Conservation (phyloP, 202 grass and related monocot genomes). For the Panicum virgatum region DNA sequence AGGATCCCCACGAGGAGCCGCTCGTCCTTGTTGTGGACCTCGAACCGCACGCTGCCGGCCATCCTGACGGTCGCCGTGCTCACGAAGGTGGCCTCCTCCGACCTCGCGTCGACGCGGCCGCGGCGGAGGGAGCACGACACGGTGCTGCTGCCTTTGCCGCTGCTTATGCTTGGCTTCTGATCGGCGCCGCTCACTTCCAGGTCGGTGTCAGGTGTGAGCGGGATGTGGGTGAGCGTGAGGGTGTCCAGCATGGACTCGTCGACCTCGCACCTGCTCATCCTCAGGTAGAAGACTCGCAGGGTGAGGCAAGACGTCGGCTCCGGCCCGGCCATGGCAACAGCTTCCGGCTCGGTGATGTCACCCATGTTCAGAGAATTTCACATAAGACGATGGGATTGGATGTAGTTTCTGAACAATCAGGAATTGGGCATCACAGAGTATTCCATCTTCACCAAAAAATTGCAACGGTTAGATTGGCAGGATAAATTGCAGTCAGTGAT, state of each 20-base stretch:
- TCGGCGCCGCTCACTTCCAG: slow-evolving; percentile 44
- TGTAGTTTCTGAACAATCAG: slow-evolving; percentile 1
- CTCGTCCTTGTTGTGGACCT: slow-evolving; percentile 50
- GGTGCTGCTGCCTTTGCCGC: background rate
- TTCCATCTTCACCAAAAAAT: slow-evolving; percentile 18
- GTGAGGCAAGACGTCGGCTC: slow-evolving; percentile 49
- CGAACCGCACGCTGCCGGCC: slow-evolving; percentile 65
- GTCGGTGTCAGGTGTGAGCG: slow-evolving; percentile 58
- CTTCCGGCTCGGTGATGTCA: slow-evolving; percentile 26
- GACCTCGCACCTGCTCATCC: slow-evolving; percentile 57
- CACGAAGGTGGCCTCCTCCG: slow-evolving; percentile 65
- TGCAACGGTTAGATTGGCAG: background rate
- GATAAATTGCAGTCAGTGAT: background rate
- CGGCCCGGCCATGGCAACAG: slow-evolving; percentile 1
- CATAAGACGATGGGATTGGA: background rate
- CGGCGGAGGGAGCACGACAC: slow-evolving; percentile 51
- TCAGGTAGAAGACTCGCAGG: slow-evolving; percentile 76
- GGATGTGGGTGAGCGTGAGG: slow-evolving; percentile 58
- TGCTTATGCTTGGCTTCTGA: slow-evolving; percentile 1
- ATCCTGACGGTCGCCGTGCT: slow-evolving; percentile 60
- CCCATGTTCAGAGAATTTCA: slow-evolving; percentile 34
- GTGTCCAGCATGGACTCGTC: slow-evolving; percentile 50
- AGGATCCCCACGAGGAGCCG: slow-evolving; percentile 58
- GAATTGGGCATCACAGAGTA: background rate
- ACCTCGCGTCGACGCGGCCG: slow-evolving; percentile 40